Evolutionary conservation across 2,329 filamentous ascomycete species (phyloP).

Genomic region (Elsinoe arachidis): DNA sequence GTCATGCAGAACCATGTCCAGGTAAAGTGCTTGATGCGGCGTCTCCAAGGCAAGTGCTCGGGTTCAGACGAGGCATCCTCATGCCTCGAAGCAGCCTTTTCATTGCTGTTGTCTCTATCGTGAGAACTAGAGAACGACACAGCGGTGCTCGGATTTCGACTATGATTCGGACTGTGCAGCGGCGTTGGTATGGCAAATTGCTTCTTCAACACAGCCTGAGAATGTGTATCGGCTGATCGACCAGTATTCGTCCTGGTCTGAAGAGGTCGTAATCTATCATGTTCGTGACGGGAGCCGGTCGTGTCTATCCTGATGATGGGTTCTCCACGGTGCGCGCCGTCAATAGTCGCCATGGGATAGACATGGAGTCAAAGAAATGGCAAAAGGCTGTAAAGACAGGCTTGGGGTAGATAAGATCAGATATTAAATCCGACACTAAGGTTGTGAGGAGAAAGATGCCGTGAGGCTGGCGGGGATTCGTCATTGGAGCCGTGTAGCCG

Average conservation of each 20-base stretch:
- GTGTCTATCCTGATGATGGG: neutral
- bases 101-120: neutral
- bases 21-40: slow-evolving; percentile 54
- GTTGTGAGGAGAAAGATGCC: too few species aligned
- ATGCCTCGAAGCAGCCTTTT: neutral
- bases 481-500: too few species aligned
- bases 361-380: neutral
- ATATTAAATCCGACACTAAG: too few species aligned
- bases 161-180: slow-evolving; percentile 4
- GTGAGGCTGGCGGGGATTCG: too few species aligned
- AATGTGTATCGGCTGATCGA: neutral
- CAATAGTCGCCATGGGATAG: neutral
- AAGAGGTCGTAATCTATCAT: neutral
- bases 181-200: slow-evolving; percentile 7
- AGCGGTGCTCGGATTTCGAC: neutral
- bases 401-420: neutral
- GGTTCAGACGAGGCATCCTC: neutral
- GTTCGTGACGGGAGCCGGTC: neutral
- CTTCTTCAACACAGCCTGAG: neutral
- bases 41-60: slow-evolving; percentile 37
- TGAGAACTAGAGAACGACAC: neutral
- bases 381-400: too few species aligned
- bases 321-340: neutral
- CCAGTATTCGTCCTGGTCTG: neutral
- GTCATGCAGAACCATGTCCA: slow-evolving; percentile 74